Evolutionary conservation across 805 yeast genomes (phyloP).

Genomic region (Lachancea dasiensis): DNA sequence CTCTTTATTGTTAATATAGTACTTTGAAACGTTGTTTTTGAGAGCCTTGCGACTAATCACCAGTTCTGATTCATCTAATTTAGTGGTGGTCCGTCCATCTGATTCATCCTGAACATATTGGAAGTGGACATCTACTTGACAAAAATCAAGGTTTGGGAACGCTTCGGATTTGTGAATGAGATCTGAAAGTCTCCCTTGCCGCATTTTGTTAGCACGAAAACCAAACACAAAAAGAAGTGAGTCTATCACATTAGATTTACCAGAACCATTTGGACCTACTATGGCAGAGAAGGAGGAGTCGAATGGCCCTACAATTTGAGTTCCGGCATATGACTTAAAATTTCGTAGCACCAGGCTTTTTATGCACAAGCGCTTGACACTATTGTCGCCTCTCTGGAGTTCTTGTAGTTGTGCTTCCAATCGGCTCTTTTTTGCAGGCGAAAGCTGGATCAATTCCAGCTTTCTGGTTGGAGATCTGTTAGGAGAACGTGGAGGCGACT

Average conservation of each 20-base stretch:
- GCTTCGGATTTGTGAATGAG: conserved; percentile 86
- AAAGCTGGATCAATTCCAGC: conserved; percentile 37
- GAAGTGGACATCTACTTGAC: conserved; percentile 90
- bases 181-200: conserved; percentile 90
- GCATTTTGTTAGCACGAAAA: conserved; percentile 91
- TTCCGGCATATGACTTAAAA: conserved; percentile 94
- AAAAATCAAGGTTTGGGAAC: conserved; percentile 57
- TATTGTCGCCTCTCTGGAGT: conserved; percentile 28
- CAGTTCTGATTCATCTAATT: conserved; percentile 50
- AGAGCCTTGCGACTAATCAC: conserved; percentile 77
- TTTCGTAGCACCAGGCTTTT: conserved; percentile 66
- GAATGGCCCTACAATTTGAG: conserved; percentile 91
- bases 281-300: conserved; percentile 91
- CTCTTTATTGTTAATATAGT: conserved; percentile 62
- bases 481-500: conserved; percentile 32
- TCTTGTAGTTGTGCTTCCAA: conserved; percentile 28
- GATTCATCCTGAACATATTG: conserved; percentile 62
- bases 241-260: conserved; percentile 96
- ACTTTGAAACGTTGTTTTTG: conserved; percentile 69
- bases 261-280: conserved; percentile 98
- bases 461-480: conserved; percentile 35
- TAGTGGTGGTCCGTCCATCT: conserved; percentile 39
- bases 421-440: conserved; percentile 36
- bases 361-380: conserved; percentile 59
- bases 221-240: conserved; percentile 96